These are phyloP conservation scores for Penicillium odoratum DNA, from an alignment of 495 filamentous ascomycete species.

Conservation along the genomic window DNA sequence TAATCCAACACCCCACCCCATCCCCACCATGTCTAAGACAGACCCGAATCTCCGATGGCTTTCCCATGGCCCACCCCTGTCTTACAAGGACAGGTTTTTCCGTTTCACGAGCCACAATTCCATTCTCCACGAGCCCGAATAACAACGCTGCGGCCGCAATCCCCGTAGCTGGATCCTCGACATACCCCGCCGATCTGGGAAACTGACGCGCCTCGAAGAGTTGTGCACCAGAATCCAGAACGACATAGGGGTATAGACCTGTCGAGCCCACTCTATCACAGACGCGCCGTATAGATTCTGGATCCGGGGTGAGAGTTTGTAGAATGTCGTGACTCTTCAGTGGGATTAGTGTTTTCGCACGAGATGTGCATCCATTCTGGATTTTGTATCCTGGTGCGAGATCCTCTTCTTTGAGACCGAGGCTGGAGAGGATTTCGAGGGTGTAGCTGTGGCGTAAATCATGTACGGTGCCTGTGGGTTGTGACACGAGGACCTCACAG, in stretches of 20 bases:
- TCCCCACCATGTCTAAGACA: conserved; percentile 5
- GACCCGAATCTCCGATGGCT: conserved; percentile 10
- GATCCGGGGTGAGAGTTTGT: background rate
- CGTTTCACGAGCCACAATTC: background rate
- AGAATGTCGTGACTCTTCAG: conserved; percentile 4
- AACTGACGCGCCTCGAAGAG: conserved; percentile 15
- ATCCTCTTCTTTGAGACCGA: conserved; percentile 3
- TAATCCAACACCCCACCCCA: conserved; percentile 16
- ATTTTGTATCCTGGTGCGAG: conserved; percentile 3
- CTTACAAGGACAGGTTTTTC: conserved; percentile 6
- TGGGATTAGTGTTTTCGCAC: conserved; percentile 14
- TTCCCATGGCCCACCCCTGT: conserved; percentile 12
- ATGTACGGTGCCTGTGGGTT: background rate
- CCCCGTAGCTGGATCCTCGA: conserved; percentile 16
- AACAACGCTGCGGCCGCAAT: conserved; percentile 14
- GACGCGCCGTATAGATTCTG: background rate
- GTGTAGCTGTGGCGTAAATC: background rate
- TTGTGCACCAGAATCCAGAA: conserved; percentile 1
- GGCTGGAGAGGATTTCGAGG: background rate
- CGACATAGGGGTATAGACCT: conserved; percentile 14
- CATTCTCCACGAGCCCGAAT: conserved; percentile 8
- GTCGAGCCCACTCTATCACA: conserved; percentile 12
- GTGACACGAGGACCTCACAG: conserved; percentile 1
- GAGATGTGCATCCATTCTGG: conserved; percentile 6
- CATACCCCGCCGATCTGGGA: conserved; percentile 7